These are phyloP conservation scores for Vitellaria paradoxa DNA, from an alignment of 179 eudicot species.

Conservation along the genomic window DNA sequence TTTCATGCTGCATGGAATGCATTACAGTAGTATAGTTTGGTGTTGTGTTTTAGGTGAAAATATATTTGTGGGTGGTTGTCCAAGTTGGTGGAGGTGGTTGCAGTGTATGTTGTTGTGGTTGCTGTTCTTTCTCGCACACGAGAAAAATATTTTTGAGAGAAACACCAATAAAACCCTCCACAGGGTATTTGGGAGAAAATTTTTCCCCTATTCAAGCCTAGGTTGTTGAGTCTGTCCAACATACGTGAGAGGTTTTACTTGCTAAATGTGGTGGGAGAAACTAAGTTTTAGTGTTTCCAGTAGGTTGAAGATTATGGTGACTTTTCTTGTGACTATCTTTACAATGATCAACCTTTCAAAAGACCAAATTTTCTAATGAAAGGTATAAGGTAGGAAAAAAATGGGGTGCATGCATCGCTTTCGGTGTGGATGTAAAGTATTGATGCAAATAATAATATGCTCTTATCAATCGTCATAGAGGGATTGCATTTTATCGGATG, in stretches of 20 bases:
- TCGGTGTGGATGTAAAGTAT: background rate
- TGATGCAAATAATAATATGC: background rate
- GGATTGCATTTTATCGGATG: background rate
- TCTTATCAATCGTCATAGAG: background rate
- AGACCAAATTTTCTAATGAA: background rate
- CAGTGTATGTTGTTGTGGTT: background rate
- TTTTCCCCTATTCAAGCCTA: background rate
- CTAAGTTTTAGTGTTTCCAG: background rate
- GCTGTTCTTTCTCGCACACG: background rate
- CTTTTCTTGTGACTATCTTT: background rate
- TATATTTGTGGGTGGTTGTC: background rate
- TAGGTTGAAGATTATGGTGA: background rate
- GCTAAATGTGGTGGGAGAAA: background rate
- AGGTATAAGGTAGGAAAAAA: background rate
- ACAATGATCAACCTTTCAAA: background rate
- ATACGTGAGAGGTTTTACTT: background rate
- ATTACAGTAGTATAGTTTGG: background rate
- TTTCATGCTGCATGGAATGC: background rate
- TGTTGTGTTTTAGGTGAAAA: background rate
- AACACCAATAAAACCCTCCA: background rate
- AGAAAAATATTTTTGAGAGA: too few species aligned
- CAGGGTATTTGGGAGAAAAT: background rate
- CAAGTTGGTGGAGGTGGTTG: background rate
- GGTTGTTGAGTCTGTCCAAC: background rate
- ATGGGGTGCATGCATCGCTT: background rate